Conservation (phyloP, 176 grass and related monocot species). For the Carex parvula region DNA sequence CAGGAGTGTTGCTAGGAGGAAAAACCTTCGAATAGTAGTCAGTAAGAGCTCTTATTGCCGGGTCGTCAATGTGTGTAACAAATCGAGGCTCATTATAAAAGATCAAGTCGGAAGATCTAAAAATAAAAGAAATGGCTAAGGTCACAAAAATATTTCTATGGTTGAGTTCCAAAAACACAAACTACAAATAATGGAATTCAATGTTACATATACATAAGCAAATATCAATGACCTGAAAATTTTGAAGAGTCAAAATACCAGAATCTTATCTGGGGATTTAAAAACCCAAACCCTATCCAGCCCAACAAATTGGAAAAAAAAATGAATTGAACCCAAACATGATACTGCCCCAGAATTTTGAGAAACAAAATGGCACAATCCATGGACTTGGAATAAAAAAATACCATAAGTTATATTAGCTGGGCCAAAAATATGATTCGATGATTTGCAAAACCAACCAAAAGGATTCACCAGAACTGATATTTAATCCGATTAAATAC, state of each 20-base stretch:
- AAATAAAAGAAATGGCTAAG: constrained; percentile 4
- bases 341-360: background rate
- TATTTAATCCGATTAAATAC: background rate
- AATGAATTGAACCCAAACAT: background rate
- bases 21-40: constrained; percentile 79
- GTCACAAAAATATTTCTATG: background rate
- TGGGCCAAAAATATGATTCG: background rate
- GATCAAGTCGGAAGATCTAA: constrained; percentile 58
- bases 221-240: background rate
- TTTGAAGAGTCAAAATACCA: background rate
- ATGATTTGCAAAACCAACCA: background rate
- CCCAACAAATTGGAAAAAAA: background rate
- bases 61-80: constrained; percentile 91
- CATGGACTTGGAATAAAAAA: no score
- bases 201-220: background rate
- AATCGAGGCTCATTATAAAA: constrained; percentile 93
- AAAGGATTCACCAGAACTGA: background rate
- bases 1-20: constrained; percentile 71
- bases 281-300: background rate
- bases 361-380: background rate
- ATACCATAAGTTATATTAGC: background rate
- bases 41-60: constrained; percentile 73
- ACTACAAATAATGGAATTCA: background rate
- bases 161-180: background rate
- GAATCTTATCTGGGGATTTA: background rate